Conservation (phyloP, 2,329 filamentous ascomycete species). For the Stachybotrys echinatus region DNA sequence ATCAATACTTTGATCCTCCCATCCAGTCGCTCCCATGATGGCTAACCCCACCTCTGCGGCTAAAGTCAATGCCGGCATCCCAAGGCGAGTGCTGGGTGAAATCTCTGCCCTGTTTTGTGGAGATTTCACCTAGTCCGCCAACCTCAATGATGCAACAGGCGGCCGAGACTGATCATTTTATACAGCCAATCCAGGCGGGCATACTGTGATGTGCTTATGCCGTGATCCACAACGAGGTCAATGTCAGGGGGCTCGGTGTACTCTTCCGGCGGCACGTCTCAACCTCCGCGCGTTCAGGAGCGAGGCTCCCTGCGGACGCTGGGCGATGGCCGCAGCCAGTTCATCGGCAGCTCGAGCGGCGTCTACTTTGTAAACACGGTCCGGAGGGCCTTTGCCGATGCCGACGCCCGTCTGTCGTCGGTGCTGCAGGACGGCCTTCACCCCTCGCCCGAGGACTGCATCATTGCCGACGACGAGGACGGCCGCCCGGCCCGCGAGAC, state of each 20-base stretch:
- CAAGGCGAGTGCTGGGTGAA: too few species aligned
- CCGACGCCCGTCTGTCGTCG: conserved; percentile 8
- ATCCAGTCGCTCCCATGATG: too few species aligned
- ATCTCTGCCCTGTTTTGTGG: too few species aligned
- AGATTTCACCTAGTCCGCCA: too few species aligned
- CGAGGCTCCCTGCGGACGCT: conserved; percentile 5
- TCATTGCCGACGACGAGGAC: conserved; percentile 3
- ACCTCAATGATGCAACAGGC: too few species aligned
- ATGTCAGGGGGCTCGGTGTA: not conserved
- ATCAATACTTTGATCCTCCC: too few species aligned
- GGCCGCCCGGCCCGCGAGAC: not conserved
- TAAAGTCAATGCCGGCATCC: too few species aligned
- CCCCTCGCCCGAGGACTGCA: conserved; percentile 6
- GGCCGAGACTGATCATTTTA: too few species aligned
- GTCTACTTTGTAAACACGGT: conserved; percentile 51
- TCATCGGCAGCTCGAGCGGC: conserved; percentile 46
- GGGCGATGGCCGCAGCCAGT: conserved; percentile 32
- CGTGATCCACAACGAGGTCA: too few species aligned
- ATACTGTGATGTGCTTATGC: too few species aligned
- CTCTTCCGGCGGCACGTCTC: not conserved
- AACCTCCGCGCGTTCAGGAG: not conserved
- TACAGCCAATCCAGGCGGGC: too few species aligned
- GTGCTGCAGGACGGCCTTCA: conserved; percentile 2
- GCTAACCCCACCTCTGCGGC: too few species aligned
- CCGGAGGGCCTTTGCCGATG: conserved; percentile 40